phyloP scores from a whole-genome alignment of 495 filamentous ascomycete genomes.

The Aspergillus sparsus region DNA sequence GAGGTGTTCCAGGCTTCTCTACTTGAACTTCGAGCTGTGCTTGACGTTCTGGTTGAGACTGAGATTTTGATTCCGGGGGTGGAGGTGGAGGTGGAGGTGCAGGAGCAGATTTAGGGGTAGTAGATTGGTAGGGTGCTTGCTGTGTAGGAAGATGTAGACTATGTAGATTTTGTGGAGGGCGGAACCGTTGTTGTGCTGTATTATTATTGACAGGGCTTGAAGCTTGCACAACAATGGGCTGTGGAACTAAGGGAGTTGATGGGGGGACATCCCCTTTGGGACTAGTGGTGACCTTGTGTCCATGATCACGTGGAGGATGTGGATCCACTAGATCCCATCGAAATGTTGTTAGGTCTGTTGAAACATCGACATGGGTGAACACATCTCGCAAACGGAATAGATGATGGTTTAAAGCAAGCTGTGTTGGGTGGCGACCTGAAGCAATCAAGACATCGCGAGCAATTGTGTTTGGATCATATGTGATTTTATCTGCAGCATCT shows the following conservation, averaged over 20 bases:
- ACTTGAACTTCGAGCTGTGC: constrained; percentile 1
- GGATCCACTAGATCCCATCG: constrained; percentile 68
- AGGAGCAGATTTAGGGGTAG: too few relatives aligned
- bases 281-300: background rate
- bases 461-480: constrained; percentile 63
- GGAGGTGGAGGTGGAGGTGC: background rate
- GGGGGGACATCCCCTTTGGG: background rate
- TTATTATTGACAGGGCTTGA: background rate
- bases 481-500: constrained; percentile 45
- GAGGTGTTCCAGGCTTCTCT: constrained; percentile 12
- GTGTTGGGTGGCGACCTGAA: constrained; percentile 58
- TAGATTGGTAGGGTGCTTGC: too few relatives aligned
- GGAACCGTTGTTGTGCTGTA: background rate
- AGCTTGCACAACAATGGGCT: constrained; percentile 1
- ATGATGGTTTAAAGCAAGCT: constrained; percentile 60
- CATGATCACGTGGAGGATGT: constrained; percentile 19
- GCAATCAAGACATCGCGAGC: constrained; percentile 66
- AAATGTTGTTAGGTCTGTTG: constrained; percentile 61
- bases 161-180: background rate
- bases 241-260: constrained; percentile 7
- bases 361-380: constrained; percentile 42
- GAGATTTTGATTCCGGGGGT: background rate
- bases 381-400: constrained; percentile 47
- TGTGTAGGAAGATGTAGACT: too few relatives aligned
- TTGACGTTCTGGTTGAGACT: constrained; percentile 1